phyloP scores from a whole-genome alignment of 2,329 filamentous ascomycete species.

The Fusarium neocosmosporiellum region DNA sequence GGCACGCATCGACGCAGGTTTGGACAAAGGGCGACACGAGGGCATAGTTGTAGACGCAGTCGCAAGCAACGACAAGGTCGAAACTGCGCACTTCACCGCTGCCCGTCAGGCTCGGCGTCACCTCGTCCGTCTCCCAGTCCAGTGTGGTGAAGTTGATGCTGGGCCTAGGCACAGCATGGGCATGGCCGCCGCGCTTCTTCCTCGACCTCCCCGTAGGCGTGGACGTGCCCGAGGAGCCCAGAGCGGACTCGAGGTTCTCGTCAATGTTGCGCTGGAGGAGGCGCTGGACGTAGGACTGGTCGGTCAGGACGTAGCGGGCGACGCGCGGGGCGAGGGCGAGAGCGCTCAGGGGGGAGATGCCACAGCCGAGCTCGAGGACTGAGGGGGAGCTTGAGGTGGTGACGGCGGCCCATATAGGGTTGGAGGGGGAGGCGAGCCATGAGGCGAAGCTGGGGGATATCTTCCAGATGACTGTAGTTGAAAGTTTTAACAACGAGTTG shows the following conservation, averaged over 20 bases:
- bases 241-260: constrained; percentile 60
- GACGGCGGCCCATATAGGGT: constrained; percentile 72
- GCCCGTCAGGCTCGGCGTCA: constrained; percentile 57
- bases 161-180: constrained; percentile 21
- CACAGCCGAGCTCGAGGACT: constrained; percentile 88
- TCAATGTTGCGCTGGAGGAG: constrained; percentile 81
- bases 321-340: constrained; percentile 73
- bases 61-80: constrained; percentile 84
- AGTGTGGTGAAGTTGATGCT: constrained; percentile 70
- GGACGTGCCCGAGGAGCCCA: constrained; percentile 16
- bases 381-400: constrained; percentile 57
- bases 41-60: constrained; percentile 95
- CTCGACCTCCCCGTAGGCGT: constrained; percentile 17
- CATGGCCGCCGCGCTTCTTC: constrained; percentile 30
- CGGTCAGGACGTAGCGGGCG: constrained; percentile 79
- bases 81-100: constrained; percentile 60
- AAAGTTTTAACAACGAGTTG: not conserved
- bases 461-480: constrained; percentile 81
- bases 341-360: constrained; percentile 84
- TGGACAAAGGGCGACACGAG: constrained; percentile 85
- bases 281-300: constrained; percentile 86
- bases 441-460: constrained; percentile 84
- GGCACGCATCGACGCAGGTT: constrained; percentile 81
- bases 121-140: constrained; percentile 83
- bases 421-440: constrained; percentile 76